Evolutionary conservation across 1,284 basidiomycete genomes (phyloP).

Genomic region (Sporisorium graminicola): DNA sequence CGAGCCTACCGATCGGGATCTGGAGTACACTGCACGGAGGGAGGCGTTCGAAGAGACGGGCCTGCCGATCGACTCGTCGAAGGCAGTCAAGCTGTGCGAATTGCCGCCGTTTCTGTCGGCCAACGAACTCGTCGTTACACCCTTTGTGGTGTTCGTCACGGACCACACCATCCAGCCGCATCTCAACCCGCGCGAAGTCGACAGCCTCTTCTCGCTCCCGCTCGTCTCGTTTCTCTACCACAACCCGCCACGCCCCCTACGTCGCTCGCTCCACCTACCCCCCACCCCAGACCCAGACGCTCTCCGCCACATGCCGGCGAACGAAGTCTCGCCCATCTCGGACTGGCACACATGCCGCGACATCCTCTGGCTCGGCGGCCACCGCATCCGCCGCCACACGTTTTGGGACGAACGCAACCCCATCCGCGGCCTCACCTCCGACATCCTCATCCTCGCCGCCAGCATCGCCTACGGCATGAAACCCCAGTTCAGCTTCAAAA

Average conservation of each 20-base stretch:
- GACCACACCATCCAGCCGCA: conserved; percentile 49
- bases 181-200: conserved; percentile 62
- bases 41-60: conserved; percentile 68
- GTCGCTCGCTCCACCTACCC: conserved; percentile 38
- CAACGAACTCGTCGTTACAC: conserved; percentile 67
- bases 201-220: conserved; percentile 58
- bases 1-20: conserved; percentile 55
- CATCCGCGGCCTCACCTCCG: conserved; percentile 60
- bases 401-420: conserved; percentile 67
- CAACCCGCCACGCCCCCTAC: conserved; percentile 35
- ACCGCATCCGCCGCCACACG: conserved; percentile 55
- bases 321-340: conserved; percentile 54
- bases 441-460: conserved; percentile 64
- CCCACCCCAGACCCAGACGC: conserved; percentile 35
- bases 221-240: conserved; percentile 63
- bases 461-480: conserved; percentile 45
- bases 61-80: conserved; percentile 46
- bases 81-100: conserved; percentile 58
- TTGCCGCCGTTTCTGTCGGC: conserved; percentile 62
- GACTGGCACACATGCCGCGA: conserved; percentile 67
- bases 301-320: conserved; percentile 42
- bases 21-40: conserved; percentile 62
- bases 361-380: conserved; percentile 59
- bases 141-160: conserved; percentile 59
- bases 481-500: conserved; percentile 37